Evolutionary conservation across 108 stramenopile genomes (phyloP).

Genomic region (Discostella stelligeroides): DNA sequence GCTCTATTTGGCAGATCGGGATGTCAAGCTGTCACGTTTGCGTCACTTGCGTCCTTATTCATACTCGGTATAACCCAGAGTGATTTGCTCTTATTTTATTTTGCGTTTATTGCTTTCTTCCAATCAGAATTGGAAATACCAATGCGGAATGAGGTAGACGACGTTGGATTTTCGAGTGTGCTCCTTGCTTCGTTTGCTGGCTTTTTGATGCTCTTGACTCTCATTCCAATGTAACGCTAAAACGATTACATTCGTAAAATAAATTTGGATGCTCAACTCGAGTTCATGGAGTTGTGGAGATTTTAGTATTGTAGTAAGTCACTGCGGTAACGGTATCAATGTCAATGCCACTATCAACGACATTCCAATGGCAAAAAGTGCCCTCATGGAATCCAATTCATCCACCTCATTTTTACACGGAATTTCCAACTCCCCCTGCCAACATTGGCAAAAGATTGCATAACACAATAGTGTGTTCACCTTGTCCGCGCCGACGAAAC

Average conservation of each 20-base stretch:
- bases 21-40: conserved; percentile 61
- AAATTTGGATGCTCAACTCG: no score
- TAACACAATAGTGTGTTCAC: conserved; percentile 57
- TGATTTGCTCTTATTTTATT: conserved; percentile 81
- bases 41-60: conserved; percentile 49
- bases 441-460: conserved; percentile 55
- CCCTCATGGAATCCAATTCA: conserved; percentile 57
- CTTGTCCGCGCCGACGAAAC: conserved; percentile 70
- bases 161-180: conserved; percentile 60
- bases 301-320: background rate
- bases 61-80: conserved; percentile 55
- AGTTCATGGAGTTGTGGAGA: no score
- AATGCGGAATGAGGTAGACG: conserved; percentile 74
- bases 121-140: conserved; percentile 83
- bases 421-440: conserved; percentile 71
- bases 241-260: no score
- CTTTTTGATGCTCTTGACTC: conserved; percentile 66
- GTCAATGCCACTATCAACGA: conserved; percentile 53
- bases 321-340: conserved; percentile 50
- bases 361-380: conserved; percentile 53
- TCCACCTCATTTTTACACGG: conserved; percentile 74
- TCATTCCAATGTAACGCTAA: conserved; percentile 64
- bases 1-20: conserved; percentile 70
- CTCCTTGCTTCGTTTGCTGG: conserved; percentile 55
- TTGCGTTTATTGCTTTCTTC: conserved; percentile 68